Base-by-base conservation (phyloP, 1,139 yeast genomes). In the Sugiyamaella sp. region DNA sequence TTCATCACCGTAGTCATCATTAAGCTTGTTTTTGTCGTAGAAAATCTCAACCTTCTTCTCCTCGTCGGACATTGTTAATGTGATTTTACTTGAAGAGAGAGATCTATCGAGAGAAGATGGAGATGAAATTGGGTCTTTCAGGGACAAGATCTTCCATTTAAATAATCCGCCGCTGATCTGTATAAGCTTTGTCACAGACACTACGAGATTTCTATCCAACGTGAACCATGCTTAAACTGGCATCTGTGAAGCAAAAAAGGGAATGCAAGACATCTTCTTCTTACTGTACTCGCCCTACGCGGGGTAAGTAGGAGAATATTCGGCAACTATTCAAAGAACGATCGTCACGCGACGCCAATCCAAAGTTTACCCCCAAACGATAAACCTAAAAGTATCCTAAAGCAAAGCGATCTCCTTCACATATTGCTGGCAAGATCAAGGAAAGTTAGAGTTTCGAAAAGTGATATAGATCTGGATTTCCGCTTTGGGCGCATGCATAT, bases 51-150 rank as follows among this genome's bases (percentile, higher is more conserved):
- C 19, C 14, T 22, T 19, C 22, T 22, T 19, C 39, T 44, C 41
- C n/a, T 33, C 40, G 33, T 44, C 48, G 8, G 39, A 32, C 48
- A 44, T 44, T n/a, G 32, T 43, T 38, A 24, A 19, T 38, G n/a
- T 21, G 41, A 38, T 16, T 17, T 9, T 19, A 19, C 19, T 12
- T 17, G 10, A 19, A 38, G 35, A 29, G n/a, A 14, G n/a, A 10
- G 14, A 29, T 4, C 10, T 5, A 6, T 24, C 10, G 10, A 24
- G 29, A 24, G 29, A 24, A 24, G 29, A 24, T 24, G 29, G 10
- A 10, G 29, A 24, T 24, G 5, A 24, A 10, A 6, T 6, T 24
- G 5, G 9, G 10, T 24, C 29, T 29, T 29, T 4, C 4, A 4
- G 14, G 4, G 35, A 29, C 14, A 29, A 10, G 35, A 29, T 29